Evolutionary conservation across 345 rosid species (phyloP).

Genomic region (Corchorus olitorius): DNA sequence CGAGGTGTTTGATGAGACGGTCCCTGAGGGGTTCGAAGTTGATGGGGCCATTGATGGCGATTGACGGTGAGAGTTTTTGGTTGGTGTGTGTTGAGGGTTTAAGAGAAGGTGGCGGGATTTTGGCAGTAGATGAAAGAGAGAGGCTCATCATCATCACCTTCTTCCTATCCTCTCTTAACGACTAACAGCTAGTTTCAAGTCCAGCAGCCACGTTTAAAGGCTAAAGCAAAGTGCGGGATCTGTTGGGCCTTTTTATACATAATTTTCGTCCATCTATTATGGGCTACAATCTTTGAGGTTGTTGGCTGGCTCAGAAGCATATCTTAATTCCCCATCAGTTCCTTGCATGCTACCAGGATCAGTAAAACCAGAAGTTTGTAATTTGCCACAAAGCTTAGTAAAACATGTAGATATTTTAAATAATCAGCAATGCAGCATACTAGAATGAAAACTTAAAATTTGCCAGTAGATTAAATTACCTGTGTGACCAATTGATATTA

Average conservation of each 20-base stretch:
- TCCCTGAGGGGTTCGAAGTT: constrained; percentile 26
- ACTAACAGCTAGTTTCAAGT: constrained; percentile 1
- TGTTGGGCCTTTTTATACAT: not conserved
- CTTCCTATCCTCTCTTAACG: not conserved
- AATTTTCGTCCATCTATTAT: not conserved
- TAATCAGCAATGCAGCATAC: too few relatives aligned
- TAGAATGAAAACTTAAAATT: too few relatives aligned
- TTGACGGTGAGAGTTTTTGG: constrained; percentile 25
- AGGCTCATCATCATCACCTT: constrained; percentile 33
- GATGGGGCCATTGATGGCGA: not conserved
- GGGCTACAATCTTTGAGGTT: constrained; percentile 58
- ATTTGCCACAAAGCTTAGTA: constrained; percentile 49
- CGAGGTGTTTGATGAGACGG: constrained; percentile 52
- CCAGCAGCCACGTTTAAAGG: not conserved
- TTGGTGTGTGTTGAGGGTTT: constrained; percentile 31
- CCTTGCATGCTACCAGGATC: constrained; percentile 48
- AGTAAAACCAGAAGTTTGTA: constrained; percentile 47
- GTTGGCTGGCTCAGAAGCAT: constrained; percentile 52
- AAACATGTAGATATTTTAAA: too few relatives aligned
- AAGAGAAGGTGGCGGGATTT: constrained; percentile 27
- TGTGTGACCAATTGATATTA: too few relatives aligned
- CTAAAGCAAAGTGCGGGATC: not conserved
- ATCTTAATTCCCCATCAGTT: constrained; percentile 56
- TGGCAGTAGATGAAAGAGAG: constrained; percentile 50
- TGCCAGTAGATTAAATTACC: too few relatives aligned